Base-by-base conservation (phyloP, 208 protist species). In the Phytomonas sp. region DNA sequence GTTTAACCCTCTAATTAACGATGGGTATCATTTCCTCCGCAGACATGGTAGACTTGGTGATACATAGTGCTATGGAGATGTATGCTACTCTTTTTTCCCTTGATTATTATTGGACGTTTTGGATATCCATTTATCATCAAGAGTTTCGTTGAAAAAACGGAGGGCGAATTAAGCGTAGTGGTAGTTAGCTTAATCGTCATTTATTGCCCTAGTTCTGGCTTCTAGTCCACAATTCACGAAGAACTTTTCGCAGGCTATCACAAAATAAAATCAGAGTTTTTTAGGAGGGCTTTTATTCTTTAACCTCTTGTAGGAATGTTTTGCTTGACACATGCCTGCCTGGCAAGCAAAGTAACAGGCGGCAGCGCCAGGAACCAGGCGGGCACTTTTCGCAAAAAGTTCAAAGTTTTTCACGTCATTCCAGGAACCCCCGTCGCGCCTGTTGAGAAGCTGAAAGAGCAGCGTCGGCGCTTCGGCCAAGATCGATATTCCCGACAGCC, bases 321-420 rank as follows among this genome's bases (percentile, higher is more conserved):
- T 8, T 85, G 82, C 60, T 23, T 76, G 29, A 79, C 75, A 9
- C 32, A 7, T 5, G 28, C 26, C 9, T 20, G 34, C 6, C 67
- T 79, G 28, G 88, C 88, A 46, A 92, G 85, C 70, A 94, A 94
- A 74, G 83, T 90, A 29, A 92, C 88, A 56, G 85, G 82, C 5
- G 85, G 88, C 67, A 94, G 90, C 68, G 88, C 88, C 13, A 87
- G 78, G 74, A 94, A 94, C 73, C 88, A 94, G 69, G 80, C 83
- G 23, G 88, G 88, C 4, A 74, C 75, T 1, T 83, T 83, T 15
- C 83, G 84, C 2, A 31, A 80, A 31, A 91, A 88, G 60, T 76
- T 78, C 0, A 94, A 91, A 67, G 23, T 89, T 17, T 94, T 94
- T 51, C 81, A 94, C 65, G 85, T 87, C 34, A 81, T 92, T 51